Evolutionary conservation across 805 yeast species (phyloP), one percentile per base, ranked within the genome.

Genomic region (Komagataella populi): DNA sequence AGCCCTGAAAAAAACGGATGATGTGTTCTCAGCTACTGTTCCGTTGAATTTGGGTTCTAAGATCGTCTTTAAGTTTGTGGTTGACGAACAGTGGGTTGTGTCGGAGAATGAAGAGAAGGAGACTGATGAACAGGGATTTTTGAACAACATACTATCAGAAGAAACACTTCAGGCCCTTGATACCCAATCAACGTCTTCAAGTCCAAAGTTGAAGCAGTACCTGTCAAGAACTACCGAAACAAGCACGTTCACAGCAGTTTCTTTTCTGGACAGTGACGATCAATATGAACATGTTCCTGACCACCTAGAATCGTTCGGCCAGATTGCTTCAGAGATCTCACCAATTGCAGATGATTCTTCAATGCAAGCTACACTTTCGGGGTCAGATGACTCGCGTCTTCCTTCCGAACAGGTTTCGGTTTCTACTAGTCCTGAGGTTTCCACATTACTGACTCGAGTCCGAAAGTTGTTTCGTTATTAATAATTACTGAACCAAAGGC

Each of bases 31-130:
- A 23, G 70, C 69, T 39, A 78, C 80, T 7, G 61, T 77, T 16
- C 67, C 70, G 44, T 54, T 68, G n/a, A 52, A 56, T 10, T 39
- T 54, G 14, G 39, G 39, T 14, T 10, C 44, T 24, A 20, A 39
- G 24, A 17, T 39, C 12, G 16, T 23, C 6, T 23, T 24, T 7
- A 46, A 63, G 57, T 80, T 74, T 61, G 74, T 80, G 48, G 84
- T 80, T 48, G 84, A 80, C 58, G 82, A 76, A 14, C 68, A 68
- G 45, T 80, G 85, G 85, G 49, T 60, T 22, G 69, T 73, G 5
- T 68, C 74, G 17, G 59, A 63, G 1, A 50, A 57, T 39, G 73
- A 74, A 54, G 65, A 65, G 46, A 57, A 65, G 39, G 72, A 71
- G 55, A 63, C 53, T 17, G 81, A 75, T 56, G 54, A 49, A 8